Evolutionary conservation across 352 stramenopile genomes (phyloP), one percentile per base, ranked within the genome.

Genomic region (Phytophthora crassamura): DNA sequence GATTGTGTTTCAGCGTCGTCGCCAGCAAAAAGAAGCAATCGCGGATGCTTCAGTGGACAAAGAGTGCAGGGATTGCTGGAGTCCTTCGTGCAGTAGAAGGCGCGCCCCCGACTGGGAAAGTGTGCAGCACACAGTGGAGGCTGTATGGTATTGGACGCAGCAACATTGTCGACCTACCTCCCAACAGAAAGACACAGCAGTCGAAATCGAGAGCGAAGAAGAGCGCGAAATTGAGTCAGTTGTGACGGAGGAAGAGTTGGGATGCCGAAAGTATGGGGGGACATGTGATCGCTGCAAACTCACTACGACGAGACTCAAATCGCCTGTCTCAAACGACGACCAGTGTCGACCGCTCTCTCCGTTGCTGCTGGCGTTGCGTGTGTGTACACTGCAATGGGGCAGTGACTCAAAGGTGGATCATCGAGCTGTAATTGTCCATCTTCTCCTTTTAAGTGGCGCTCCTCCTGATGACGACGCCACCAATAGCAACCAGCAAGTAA

Each of bases 341-440:
- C 15, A 15, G 8, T 28, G 1, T 18, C 39, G 48, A 15, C 11
- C 65, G 7, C 20, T 66, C 0, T 58, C 78, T 7, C 63, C 74
- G 14, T 59, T 90, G 5, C 12, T 71, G 10, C 39, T 84, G 14
- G 77, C 74, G 9, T 46, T 88, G 20, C 77, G 69, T 5, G 15
- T 58, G 48, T 80, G 75, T 16, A 41, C 42, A 16, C 28, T 68
- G 35, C 56, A 57, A 30, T 22, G 15, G 1, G 20, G 28, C 40
- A 12, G 8, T 30, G 16, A 5, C 11, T 59, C 39, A 32, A 35
- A 41, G 18, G 8, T 47, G 15, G 7, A 28, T 22, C 15, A 35
- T 36, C 65, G 67, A 9, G 10, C 71, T 4, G 32, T 20, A 4
- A 76, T 87, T 43, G 62, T 80, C 14, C 42, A 72, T 18, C 18